Evolutionary conservation across 225 moss, liverwort and hornwort genomes (phyloP), one percentile per base, ranked within the genome.

Genomic region (Sphagnum contortum): DNA sequence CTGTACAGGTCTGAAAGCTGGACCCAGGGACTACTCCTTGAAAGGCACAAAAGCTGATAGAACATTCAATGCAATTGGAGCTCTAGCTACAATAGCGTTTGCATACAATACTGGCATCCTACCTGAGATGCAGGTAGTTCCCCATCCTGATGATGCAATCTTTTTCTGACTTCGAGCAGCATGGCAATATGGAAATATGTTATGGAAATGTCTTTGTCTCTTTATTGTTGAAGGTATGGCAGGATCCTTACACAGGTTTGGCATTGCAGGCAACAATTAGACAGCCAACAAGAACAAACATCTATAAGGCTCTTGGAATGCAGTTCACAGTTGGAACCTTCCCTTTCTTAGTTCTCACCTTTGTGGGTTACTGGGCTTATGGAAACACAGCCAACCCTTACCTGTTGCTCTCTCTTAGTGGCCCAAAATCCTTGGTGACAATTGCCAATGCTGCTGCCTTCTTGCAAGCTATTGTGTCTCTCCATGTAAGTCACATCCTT

Each of bases 81-180:
- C 84, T 12, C 7, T 84, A 5, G 71, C 84, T 29, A 64, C 57
- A 6, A 77, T 73, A 46, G 84, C 77, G 6, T 84, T 75, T 49
- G 77, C 84, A 8, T 81, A 75, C 52, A 84, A 84, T 71, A 84
- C 84, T 0, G 75, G 77, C 57, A 84, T 84, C 58, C 84, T 84
- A 47, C 84, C 77, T 45, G 84, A 84, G 57, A 71, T 84, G 60
- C 80, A 83, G 80, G 83, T 83, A 65, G 3, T 14, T 12, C 46
- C 44, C 52, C 9, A 52, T 5, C 9, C 2, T 52, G 52, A 9
- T 52, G 7, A 5, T 5, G 8, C 5, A 12, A 12, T 13, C 6
- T 5, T 8, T 47, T 55, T 53, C 52, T 52, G 0, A 5, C 52
- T 52, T 6, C 52, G 9, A 52, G 6, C 9, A 5, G 52, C 6